These are phyloP conservation scores for Tuber melanosporum DNA, from an alignment of 495 filamentous ascomycete genomes.

Conservation along the genomic window DNA sequence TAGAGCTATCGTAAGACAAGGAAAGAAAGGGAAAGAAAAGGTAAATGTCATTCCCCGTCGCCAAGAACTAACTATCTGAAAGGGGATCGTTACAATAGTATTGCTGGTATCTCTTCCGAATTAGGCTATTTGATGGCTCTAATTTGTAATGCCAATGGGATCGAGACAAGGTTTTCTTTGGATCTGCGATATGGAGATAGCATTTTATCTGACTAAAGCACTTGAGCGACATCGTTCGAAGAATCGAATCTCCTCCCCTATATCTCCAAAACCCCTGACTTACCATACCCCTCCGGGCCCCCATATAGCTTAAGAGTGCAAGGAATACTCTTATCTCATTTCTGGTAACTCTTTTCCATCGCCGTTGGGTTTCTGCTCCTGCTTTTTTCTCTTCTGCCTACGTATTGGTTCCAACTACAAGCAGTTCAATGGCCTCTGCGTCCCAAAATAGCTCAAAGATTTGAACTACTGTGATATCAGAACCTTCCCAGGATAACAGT, in stretches of 20 bases:
- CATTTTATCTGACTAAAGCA: slow-evolving; percentile 17
- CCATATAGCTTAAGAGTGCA: background rate
- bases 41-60: too few species aligned
- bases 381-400: background rate
- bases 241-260: background rate
- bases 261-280: background rate
- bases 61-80: too few species aligned
- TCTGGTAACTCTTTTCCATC: background rate
- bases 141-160: background rate
- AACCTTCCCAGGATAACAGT: background rate
- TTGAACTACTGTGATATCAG: background rate
- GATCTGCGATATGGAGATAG: slow-evolving; percentile 12
- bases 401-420: background rate
- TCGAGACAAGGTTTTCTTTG: background rate
- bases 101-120: background rate
- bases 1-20: too few species aligned
- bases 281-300: background rate
- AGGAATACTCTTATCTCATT: background rate
- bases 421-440: background rate
- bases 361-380: background rate
- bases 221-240: background rate
- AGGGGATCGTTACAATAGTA: too few species aligned
- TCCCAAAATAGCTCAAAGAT: background rate
- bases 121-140: too few species aligned
- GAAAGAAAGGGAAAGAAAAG: too few species aligned